Conservation (phyloP, 2,329 filamentous ascomycete species). For the Neodidymelliopsis sp. region DNA sequence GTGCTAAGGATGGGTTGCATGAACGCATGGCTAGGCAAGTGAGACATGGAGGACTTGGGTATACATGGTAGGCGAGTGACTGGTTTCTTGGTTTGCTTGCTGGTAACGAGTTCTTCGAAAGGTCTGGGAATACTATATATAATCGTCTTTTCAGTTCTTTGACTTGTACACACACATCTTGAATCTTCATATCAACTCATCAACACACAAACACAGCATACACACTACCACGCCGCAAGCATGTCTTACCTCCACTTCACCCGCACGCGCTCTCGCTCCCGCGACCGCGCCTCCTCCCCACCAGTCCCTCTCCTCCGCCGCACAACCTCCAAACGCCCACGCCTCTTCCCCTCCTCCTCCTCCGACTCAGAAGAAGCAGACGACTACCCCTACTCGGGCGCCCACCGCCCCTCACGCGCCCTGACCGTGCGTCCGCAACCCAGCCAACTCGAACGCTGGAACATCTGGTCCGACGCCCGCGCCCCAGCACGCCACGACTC, state of each 20-base stretch:
- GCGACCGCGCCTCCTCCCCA: constrained; percentile 28
- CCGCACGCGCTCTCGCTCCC: constrained; percentile 30
- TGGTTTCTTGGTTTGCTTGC: constrained; percentile 1
- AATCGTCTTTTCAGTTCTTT: too few relatives aligned
- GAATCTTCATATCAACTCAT: background rate
- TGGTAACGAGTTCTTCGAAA: background rate
- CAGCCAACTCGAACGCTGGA: constrained; percentile 36
- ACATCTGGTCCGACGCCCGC: constrained; percentile 33
- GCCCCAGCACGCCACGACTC: constrained; percentile 1
- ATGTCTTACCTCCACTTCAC: constrained; percentile 39
- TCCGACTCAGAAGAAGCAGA: constrained; percentile 39
- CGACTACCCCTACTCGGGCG: constrained; percentile 38
- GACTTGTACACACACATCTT: too few relatives aligned
- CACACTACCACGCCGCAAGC: constrained; percentile 16
- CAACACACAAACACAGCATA: too few relatives aligned
- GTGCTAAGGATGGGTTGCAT: constrained; percentile 6
- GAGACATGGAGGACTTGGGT: constrained; percentile 17
- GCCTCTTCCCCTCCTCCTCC: constrained; percentile 30
- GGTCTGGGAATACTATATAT: too few relatives aligned
- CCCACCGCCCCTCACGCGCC: constrained; percentile 32
- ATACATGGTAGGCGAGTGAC: constrained; percentile 10
- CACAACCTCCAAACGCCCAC: constrained; percentile 37
- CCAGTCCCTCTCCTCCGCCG: constrained; percentile 31
- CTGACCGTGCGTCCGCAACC: constrained; percentile 37
- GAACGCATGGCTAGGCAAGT: constrained; percentile 20